phyloP scores from a whole-genome alignment of 2,329 filamentous ascomycete genomes.

The Calonectria pseudoreteaudii region DNA sequence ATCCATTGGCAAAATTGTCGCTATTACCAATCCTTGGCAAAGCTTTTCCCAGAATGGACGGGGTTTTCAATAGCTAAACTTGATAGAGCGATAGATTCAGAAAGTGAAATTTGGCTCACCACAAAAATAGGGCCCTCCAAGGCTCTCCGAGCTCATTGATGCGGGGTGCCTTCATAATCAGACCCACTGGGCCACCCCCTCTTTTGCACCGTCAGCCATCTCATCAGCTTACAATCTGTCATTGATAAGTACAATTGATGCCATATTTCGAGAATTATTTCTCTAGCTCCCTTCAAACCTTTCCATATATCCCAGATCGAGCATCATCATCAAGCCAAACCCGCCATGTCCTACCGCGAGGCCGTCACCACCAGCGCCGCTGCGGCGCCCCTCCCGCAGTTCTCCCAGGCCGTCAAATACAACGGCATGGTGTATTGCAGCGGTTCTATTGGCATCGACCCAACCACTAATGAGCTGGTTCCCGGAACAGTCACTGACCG shows the following conservation, averaged over 20 bases:
- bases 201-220: background rate
- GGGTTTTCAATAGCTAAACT: background rate
- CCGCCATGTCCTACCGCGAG: background rate
- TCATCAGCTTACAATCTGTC: background rate
- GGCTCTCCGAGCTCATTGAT: background rate
- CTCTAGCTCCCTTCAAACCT: background rate
- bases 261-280: background rate
- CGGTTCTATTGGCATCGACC: constrained; percentile 69
- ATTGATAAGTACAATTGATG: background rate
- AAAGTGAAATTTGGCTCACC: background rate
- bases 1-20: background rate
- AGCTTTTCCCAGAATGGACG: background rate
- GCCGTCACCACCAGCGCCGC: constrained; percentile 13
- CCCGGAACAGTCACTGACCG: constrained; percentile 64
- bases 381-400: constrained; percentile 60
- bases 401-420: constrained; percentile 69
- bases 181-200: background rate
- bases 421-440: constrained; percentile 78
- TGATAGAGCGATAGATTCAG: background rate
- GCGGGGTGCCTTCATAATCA: background rate
- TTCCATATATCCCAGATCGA: background rate
- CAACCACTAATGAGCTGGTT: constrained; percentile 62
- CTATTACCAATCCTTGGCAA: background rate
- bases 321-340: background rate
- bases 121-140: background rate